These are phyloP conservation scores for Metschnikowia anglica DNA, from an alignment of 805 yeast species.

Conservation along the genomic window DNA sequence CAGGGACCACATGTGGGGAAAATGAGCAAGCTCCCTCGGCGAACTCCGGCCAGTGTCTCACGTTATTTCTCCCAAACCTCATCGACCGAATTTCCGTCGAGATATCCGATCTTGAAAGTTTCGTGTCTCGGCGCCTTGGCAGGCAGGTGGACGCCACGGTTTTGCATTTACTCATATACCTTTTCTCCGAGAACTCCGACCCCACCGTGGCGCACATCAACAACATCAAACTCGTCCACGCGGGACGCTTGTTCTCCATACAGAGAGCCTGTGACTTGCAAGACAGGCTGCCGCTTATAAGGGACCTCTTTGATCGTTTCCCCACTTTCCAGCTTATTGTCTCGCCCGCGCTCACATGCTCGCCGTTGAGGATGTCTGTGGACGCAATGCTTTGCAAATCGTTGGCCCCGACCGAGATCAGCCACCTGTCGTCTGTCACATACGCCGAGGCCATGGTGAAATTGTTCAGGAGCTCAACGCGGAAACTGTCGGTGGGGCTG, in stretches of 20 bases:
- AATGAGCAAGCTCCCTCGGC: not conserved
- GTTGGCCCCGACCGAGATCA: not conserved
- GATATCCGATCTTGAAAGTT: slow-evolving; percentile 11
- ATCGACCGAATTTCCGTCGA: slow-evolving; percentile 11
- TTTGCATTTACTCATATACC: slow-evolving; percentile 16
- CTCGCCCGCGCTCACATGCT: not conserved
- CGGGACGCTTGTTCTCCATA: slow-evolving; percentile 15
- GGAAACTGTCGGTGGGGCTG: slow-evolving; percentile 12
- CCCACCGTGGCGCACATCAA: slow-evolving; percentile 9
- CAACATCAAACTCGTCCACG: slow-evolving; percentile 18
- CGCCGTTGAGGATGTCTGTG: slow-evolving; percentile 10
- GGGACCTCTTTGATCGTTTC: slow-evolving; percentile 7
- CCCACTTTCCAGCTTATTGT: slow-evolving; percentile 19
- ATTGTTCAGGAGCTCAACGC: slow-evolving; percentile 10
- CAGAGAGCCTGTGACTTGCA: slow-evolving; percentile 12
- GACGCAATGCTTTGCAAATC: slow-evolving; percentile 3
- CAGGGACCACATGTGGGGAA: slow-evolving; percentile 4
- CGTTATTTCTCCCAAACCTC: slow-evolving; percentile 18
- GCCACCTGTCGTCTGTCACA: slow-evolving; percentile 11
- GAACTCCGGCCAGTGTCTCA: not conserved
- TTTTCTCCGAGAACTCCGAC: slow-evolving; percentile 9
- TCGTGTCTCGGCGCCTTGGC: slow-evolving; percentile 4
- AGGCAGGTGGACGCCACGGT: slow-evolving; percentile 3
- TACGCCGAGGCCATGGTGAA: slow-evolving; percentile 21
- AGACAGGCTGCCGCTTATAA: slow-evolving; percentile 8